Conservation (phyloP, 306 rosid genomes). For the Biancaea sappan region DNA sequence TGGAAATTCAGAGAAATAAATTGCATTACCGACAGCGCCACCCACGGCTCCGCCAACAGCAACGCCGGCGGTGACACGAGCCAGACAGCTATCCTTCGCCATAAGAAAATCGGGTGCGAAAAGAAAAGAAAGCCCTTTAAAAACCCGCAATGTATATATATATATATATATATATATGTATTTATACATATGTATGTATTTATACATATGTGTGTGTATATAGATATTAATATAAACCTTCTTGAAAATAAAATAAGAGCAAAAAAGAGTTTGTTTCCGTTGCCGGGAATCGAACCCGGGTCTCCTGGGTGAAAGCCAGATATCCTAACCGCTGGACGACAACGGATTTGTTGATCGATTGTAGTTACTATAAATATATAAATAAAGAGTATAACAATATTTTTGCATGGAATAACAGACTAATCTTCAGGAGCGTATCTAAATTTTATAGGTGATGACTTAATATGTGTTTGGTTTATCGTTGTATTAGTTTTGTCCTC, state of each 20-base stretch:
- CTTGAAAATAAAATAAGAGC: background rate
- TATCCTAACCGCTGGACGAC: slow-evolving; percentile 99
- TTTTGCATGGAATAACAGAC: too few relatives aligned
- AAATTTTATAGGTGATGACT: too few relatives aligned
- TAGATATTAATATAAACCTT: too few relatives aligned
- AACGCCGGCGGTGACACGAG: slow-evolving; percentile 69
- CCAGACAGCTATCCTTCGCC: slow-evolving; percentile 79
- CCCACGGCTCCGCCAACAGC: slow-evolving; percentile 78
- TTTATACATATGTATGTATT: too few relatives aligned
- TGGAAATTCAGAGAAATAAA: background rate
- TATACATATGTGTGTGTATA: too few relatives aligned
- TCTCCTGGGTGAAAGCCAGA: slow-evolving; percentile 99
- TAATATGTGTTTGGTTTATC: too few relatives aligned
- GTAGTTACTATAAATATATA: too few relatives aligned
- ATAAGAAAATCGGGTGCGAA: slow-evolving; percentile 22
- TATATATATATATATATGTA: too few relatives aligned
- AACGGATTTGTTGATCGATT: slow-evolving; percentile 34
- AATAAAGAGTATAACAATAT: too few relatives aligned
- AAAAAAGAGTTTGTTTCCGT: slow-evolving; percentile 32
- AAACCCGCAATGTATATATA: background rate
- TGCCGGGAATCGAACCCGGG: slow-evolving; percentile 99
- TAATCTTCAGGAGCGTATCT: too few relatives aligned
- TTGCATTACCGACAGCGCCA: slow-evolving; percentile 65
- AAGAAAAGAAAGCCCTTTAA: background rate
- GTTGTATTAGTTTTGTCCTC: too few relatives aligned